Conservation (phyloP, 257 asterid genomes). For the Salvia splendens region DNA sequence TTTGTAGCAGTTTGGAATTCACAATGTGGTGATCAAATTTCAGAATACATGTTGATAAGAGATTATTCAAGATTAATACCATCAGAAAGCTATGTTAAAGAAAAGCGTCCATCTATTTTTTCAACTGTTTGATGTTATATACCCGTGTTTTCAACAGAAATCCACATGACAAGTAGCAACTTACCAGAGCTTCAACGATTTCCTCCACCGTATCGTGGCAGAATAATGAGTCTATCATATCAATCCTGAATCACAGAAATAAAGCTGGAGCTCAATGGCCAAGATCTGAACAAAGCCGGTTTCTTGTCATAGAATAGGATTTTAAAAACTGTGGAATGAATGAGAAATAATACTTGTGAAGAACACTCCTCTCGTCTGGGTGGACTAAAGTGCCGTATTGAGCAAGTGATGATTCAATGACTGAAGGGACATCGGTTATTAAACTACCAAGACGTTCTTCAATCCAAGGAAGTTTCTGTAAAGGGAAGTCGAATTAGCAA, state of each 20-base stretch:
- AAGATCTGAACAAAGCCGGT: slow-evolving; percentile 2
- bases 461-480: slow-evolving; percentile 88
- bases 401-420: slow-evolving; percentile 81
- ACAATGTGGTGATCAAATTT: background rate
- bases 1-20: background rate
- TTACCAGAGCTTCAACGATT: slow-evolving; percentile 83
- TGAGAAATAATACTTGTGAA: slow-evolving; percentile 58
- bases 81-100: slow-evolving; percentile 14
- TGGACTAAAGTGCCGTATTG: slow-evolving; percentile 91
- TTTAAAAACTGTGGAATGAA: slow-evolving; percentile 21
- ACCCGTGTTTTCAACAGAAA: background rate
- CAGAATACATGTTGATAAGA: slow-evolving; percentile 1
- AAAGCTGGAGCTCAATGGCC: slow-evolving; percentile 21
- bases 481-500: slow-evolving; percentile 19
- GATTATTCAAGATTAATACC: background rate
- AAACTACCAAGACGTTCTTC: slow-evolving; percentile 92
- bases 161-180: slow-evolving; percentile 29
- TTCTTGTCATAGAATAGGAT: background rate
- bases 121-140: slow-evolving; percentile 3
- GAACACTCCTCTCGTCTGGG: slow-evolving; percentile 68
- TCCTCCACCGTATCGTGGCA: slow-evolving; percentile 84
- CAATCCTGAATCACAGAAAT: slow-evolving; percentile 57
- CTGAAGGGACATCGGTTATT: slow-evolving; percentile 78
- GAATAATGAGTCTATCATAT: slow-evolving; percentile 69
- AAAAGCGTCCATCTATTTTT: background rate